A percentile compares a stretch with the other conserved stretches of the same genome.
phyloP scores from a whole-genome alignment of 257 asterid genomes.

The Sherardia arvensis region DNA sequence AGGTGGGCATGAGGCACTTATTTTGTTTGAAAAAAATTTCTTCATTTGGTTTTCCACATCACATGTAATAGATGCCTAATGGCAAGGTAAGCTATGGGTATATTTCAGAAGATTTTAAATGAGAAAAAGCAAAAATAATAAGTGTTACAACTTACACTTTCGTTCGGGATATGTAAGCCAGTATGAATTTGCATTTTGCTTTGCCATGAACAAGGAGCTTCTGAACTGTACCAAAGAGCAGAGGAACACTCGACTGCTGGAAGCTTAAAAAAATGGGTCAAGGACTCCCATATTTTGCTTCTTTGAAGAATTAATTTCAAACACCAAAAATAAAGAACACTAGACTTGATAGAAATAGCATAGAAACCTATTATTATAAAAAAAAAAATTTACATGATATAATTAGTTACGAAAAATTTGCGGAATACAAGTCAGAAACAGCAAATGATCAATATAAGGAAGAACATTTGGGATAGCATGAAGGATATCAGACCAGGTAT shows the following conservation, averaged over 20 bases:
- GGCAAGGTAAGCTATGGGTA: background rate
- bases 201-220: constrained; percentile 42
- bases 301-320: background rate
- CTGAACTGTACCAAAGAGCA: constrained; percentile 67
- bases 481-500: background rate
- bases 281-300: constrained; percentile 26
- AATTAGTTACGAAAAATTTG: background rate
- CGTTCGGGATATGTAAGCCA: constrained; percentile 80
- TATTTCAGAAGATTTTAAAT: background rate
- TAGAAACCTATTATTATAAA: background rate
- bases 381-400: background rate
- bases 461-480: background rate
- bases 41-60: background rate
- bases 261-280: constrained; percentile 53
- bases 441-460: background rate
- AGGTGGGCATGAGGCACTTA: background rate
- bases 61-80: background rate
- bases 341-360: background rate
- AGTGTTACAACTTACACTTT: constrained; percentile 51
- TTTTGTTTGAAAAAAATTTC: background rate
- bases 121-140: background rate
- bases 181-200: constrained; percentile 54
- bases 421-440: background rate
- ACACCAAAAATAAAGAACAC: background rate
- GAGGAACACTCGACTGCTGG: constrained; percentile 75